phyloP scores from a whole-genome alignment of 148 eudicot genomes.

The Cornus florida region DNA sequence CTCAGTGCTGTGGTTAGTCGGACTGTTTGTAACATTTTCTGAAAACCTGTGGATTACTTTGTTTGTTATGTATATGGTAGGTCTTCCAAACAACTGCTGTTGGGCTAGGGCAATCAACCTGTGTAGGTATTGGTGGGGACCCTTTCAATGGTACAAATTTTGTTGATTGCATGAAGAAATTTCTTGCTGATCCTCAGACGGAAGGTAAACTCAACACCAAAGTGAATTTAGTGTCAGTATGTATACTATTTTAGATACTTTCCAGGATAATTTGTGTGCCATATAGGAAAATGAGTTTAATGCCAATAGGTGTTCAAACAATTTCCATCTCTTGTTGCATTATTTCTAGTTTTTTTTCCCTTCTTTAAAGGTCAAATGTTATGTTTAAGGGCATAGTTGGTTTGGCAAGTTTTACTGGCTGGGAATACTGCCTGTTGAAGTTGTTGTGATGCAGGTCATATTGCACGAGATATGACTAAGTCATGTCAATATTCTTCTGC shows the following conservation, averaged over 20 bases:
- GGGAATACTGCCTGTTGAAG: no score
- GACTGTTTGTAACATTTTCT: not conserved
- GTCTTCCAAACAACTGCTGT: constrained; percentile 98
- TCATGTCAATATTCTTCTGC: no score
- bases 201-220: constrained; percentile 56
- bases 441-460: no score
- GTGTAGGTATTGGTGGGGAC: constrained; percentile 98
- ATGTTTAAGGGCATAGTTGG: no score
- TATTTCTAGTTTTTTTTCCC: no score
- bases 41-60: not conserved
- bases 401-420: no score
- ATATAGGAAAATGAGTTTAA: no score
- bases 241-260: not conserved
- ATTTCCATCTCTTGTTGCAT: no score
- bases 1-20: not conserved
- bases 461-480: no score
- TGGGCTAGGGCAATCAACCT: constrained; percentile 97
- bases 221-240: not conserved
- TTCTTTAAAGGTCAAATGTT: no score
- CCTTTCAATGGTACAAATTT: constrained; percentile 99
- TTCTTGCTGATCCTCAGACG: constrained; percentile 95
- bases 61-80: constrained; percentile 30
- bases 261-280: not conserved
- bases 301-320: no score
- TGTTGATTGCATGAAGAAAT: constrained; percentile 92